Base-by-base conservation (phyloP, 441 rosid genomes). In the Croton laevigatus region DNA sequence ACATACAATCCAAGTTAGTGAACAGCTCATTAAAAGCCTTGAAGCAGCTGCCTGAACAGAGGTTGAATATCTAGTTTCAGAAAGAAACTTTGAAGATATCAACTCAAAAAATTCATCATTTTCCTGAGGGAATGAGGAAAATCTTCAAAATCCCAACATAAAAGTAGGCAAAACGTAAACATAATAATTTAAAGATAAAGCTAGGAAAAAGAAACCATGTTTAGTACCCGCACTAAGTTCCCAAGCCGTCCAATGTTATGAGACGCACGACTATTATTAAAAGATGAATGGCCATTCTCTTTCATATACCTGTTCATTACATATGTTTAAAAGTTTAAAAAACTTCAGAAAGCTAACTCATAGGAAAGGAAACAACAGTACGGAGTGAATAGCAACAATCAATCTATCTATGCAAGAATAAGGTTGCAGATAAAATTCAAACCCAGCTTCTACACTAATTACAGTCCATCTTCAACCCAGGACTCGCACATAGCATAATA, bases 61-160 rank as follows among this genome's bases (percentile, higher is more conserved):
- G 36, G 82, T 82, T 70, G 98, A 85, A 79, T 84, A 91, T 77
- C 88, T 76, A 75, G 81, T 78, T 57, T 90, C 99, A 66, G 98
- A 91, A 36, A 96, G 87, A 81, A 83, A 93, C 82, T 81, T 96
- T 22, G 90, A 88, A 8, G 98, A 93, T 73, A 91, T 80, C 88
- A 93, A 83, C 54, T 93, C 97, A 81, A 93, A 96, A 76, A 96
- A 96, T 74, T 93, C 98, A 79, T 93, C 99, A 71, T 93, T 96
- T 51, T 90, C 98, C 99, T 96, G 89, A 70, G 8, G 59, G 78
- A 75, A 61, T 37, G 72, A 76, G 53, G 49, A 61, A 37, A 79
- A 62, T 22, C 19, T 55, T 44, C 55, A 53, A 46, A 61, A 57
- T 66, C 22, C 16, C 71, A 52, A 61, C 27, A 63, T 67, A 22